These are phyloP conservation scores for Pseudogymnoascus sp. DNA, from an alignment of 2,329 filamentous ascomycete species.

Conservation along the genomic window DNA sequence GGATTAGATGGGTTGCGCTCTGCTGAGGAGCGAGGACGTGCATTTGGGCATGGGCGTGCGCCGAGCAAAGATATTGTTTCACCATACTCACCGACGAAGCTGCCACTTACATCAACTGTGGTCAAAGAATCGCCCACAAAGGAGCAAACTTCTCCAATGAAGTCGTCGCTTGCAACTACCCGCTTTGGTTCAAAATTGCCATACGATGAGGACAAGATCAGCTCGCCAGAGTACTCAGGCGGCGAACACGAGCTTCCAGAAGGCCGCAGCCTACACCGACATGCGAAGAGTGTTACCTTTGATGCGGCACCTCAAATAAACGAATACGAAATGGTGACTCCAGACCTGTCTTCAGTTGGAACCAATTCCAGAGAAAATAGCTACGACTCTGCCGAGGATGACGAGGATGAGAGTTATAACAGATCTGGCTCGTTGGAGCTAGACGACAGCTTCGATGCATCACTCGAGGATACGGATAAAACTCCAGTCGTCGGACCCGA, in stretches of 20 bases:
- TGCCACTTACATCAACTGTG: constrained; percentile 32
- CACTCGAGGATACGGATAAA: constrained; percentile 90
- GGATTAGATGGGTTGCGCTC: constrained; percentile 46
- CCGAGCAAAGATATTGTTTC: constrained; percentile 56
- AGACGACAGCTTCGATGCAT: constrained; percentile 88
- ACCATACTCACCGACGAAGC: constrained; percentile 38
- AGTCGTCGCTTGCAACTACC: constrained; percentile 72
- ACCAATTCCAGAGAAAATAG: constrained; percentile 88
- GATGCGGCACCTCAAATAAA: constrained; percentile 90
- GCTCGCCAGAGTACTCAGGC: constrained; percentile 59
- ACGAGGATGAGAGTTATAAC: constrained; percentile 53
- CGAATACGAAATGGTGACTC: constrained; percentile 96
- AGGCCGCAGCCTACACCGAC: constrained; percentile 64
- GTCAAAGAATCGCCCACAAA: constrained; percentile 49
- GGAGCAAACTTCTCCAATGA: constrained; percentile 70
- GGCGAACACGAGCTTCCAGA: constrained; percentile 53
- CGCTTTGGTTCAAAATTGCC: constrained; percentile 52
- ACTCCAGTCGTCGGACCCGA: constrained; percentile 96
- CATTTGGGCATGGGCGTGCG: constrained; percentile 39
- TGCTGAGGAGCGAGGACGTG: constrained; percentile 37
- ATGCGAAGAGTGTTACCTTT: constrained; percentile 96
- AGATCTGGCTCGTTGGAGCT: constrained; percentile 47
- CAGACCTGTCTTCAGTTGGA: constrained; percentile 85
- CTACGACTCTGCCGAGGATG: constrained; percentile 76
- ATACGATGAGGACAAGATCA: constrained; percentile 61